Percentiles rank a stretch among this genome's conserved stretches.
Evolutionary conservation across 1,284 basidiomycete genomes (phyloP).

Genomic region (Tilletia setariae): DNA sequence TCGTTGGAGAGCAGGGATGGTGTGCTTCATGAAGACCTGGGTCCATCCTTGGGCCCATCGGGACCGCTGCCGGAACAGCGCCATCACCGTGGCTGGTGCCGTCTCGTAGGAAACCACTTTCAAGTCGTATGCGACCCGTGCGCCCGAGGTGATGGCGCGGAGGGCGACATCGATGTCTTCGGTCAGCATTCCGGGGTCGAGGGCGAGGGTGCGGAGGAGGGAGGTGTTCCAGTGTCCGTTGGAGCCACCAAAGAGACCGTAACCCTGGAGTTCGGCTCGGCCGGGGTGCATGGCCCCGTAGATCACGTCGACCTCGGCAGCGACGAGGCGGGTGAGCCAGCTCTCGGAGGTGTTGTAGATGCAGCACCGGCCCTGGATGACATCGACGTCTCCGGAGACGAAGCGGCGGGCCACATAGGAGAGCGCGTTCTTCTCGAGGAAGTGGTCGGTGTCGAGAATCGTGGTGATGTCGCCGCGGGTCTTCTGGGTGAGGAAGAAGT

Average conservation of each 20-base stretch:
- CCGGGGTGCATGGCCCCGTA: slow-evolving; percentile 47
- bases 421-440: slow-evolving; percentile 39
- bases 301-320: slow-evolving; percentile 46
- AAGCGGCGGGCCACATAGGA: slow-evolving; percentile 41
- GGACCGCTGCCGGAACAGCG: slow-evolving; percentile 42
- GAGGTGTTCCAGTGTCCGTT: slow-evolving; percentile 50
- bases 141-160: slow-evolving; percentile 46
- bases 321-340: slow-evolving; percentile 34
- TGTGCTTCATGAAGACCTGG: slow-evolving; percentile 44
- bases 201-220: slow-evolving; percentile 37
- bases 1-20: slow-evolving; percentile 30
- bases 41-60: slow-evolving; percentile 50
- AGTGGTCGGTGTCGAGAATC: slow-evolving; percentile 47
- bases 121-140: slow-evolving; percentile 43
- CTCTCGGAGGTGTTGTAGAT: slow-evolving; percentile 45
- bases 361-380: slow-evolving; percentile 47
- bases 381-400: slow-evolving; percentile 43
- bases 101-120: slow-evolving; percentile 43
- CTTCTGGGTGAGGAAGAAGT: slow-evolving; percentile 41
- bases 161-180: slow-evolving; percentile 48
- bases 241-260: slow-evolving; percentile 41
- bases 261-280: slow-evolving; percentile 34
- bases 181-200: slow-evolving; percentile 47
- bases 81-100: slow-evolving; percentile 37
- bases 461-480: slow-evolving; percentile 42